These are phyloP conservation scores for Venturia nashicola DNA, from an alignment of 2,329 filamentous ascomycete genomes.

Conservation along the genomic window DNA sequence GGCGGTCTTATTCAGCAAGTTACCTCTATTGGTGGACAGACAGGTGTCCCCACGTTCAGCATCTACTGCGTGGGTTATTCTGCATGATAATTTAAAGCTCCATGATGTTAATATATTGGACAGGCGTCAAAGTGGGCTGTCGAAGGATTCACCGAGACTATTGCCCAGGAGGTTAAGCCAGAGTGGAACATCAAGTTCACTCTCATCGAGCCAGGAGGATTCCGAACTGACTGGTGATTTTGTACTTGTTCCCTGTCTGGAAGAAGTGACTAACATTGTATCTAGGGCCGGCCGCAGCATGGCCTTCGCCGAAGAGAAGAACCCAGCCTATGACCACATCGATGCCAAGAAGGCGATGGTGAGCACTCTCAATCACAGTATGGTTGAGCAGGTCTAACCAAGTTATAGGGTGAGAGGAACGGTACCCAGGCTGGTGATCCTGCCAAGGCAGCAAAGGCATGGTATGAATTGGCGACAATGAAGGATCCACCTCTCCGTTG, in stretches of 20 bases:
- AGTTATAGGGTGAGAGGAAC: slow-evolving; percentile 19
- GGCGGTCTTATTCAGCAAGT: slow-evolving; percentile 45
- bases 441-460: slow-evolving; percentile 35
- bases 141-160: slow-evolving; percentile 34
- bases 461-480: slow-evolving; percentile 43
- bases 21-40: slow-evolving; percentile 39
- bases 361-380: not conserved
- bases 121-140: slow-evolving; percentile 34
- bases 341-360: slow-evolving; percentile 29
- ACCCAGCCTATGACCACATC: slow-evolving; percentile 37
- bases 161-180: slow-evolving; percentile 31
- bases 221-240: slow-evolving; percentile 29
- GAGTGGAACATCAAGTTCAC: slow-evolving; percentile 36
- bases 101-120: slow-evolving; percentile 11
- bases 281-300: slow-evolving; percentile 27
- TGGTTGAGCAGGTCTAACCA: not conserved
- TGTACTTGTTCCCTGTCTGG: slow-evolving; percentile 11
- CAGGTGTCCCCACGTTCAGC: slow-evolving; percentile 28
- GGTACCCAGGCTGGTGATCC: slow-evolving; percentile 39
- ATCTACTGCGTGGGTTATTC: slow-evolving; percentile 19
- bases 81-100: not conserved
- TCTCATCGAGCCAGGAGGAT: slow-evolving; percentile 23
- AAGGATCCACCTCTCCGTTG: slow-evolving; percentile 40
- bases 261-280: not conserved
- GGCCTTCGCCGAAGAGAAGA: slow-evolving; percentile 32